Conservation (phyloP, 164 flowering plant genomes). For the Tinospora cordifolia region DNA sequence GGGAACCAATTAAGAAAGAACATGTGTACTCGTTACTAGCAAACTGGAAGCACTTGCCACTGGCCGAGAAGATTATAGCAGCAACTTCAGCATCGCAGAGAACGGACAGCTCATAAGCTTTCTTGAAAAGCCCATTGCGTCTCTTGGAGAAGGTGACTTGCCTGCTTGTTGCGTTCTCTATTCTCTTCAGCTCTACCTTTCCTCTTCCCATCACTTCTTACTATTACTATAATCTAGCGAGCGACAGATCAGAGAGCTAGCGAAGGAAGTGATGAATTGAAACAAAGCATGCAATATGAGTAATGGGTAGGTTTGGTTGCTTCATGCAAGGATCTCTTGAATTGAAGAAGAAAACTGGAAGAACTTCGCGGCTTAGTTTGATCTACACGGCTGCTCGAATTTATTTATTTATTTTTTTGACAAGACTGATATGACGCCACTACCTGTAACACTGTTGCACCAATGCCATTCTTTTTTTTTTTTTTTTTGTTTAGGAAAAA, state of each 20-base stretch:
- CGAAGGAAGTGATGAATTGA: neutral
- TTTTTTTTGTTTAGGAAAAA: too few species aligned
- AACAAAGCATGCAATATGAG: neutral
- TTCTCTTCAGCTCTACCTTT: conserved; percentile 52
- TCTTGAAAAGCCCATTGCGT: conserved; percentile 50
- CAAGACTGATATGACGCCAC: conserved; percentile 1
- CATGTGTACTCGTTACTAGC: conserved; percentile 35
- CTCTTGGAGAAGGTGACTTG: conserved; percentile 57
- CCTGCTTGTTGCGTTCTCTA: conserved; percentile 47
- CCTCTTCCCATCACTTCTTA: conserved; percentile 45
- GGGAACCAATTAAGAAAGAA: neutral
- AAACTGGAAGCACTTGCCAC: conserved; percentile 37
- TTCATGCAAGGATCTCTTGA: neutral
- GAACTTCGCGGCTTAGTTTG: neutral
- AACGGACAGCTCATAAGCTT: conserved; percentile 48
- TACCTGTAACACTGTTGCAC: neutral
- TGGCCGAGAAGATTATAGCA: conserved; percentile 39
- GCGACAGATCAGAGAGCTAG: neutral
- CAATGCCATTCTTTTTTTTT: too few species aligned
- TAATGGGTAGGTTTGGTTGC: neutral
- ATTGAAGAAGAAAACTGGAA: too few species aligned
- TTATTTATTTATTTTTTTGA: neutral
- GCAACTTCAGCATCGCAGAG: conserved; percentile 57
- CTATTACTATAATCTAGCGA: neutral
- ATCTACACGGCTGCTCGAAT: neutral